phyloP scores from a whole-genome alignment of 257 asterid genomes.

The Fraxinus americana region DNA sequence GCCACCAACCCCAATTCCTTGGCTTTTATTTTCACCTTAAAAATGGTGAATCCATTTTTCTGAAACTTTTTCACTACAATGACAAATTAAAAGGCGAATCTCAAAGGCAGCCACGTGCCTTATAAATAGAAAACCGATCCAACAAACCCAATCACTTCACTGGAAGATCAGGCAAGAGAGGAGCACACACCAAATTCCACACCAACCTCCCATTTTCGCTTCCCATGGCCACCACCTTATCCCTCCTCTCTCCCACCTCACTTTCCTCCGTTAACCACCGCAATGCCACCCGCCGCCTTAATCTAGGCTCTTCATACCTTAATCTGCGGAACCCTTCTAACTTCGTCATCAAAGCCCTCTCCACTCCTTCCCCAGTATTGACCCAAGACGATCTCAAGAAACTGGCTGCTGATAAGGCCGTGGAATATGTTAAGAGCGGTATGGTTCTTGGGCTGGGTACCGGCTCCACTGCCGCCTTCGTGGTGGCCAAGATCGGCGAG shows the following conservation, averaged over 20 bases:
- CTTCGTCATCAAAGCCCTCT: conserved; percentile 3
- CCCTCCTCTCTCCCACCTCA: conserved; percentile 24
- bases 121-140: neutral
- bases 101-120: neutral
- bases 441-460: conserved; percentile 98
- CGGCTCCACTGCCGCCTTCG: conserved; percentile 98
- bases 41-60: neutral
- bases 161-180: neutral
- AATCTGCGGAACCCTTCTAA: conserved; percentile 21
- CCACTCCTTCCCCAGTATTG: conserved; percentile 46
- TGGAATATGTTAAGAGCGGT: conserved; percentile 78
- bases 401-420: conserved; percentile 94
- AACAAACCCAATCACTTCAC: neutral
- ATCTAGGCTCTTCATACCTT: conserved; percentile 16
- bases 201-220: neutral
- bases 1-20: neutral
- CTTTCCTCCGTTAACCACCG: conserved; percentile 16
- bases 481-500: conserved; percentile 80
- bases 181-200: conserved; percentile 1
- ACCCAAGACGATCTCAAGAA: conserved; percentile 86
- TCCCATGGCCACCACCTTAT: conserved; percentile 35
- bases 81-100: neutral
- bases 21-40: neutral
- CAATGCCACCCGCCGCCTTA: conserved; percentile 23
- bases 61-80: neutral